phyloP scores from a whole-genome alignment of 441 rosid species.

The Theobroma grandiflorum region DNA sequence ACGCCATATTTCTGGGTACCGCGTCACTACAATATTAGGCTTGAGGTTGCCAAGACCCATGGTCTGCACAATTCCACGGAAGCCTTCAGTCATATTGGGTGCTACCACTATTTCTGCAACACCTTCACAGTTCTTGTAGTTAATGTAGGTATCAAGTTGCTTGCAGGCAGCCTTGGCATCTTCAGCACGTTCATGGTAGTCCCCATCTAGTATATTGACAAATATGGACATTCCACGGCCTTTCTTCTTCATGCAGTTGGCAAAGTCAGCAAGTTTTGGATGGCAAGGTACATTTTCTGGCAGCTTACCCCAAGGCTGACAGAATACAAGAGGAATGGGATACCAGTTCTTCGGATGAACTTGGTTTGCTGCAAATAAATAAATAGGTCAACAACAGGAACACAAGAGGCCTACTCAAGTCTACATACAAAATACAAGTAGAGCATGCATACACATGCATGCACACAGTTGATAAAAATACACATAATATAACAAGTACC shows the following conservation, averaged over 20 bases:
- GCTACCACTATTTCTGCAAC: slow-evolving; percentile 99
- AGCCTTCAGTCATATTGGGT: slow-evolving; percentile 97
- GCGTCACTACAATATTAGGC: slow-evolving; percentile 97
- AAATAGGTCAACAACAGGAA: slow-evolving; percentile 13
- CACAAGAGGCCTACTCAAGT: background rate
- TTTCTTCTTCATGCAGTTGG: slow-evolving; percentile 99
- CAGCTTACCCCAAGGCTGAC: slow-evolving; percentile 99
- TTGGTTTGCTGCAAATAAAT: slow-evolving; percentile 79
- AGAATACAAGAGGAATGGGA: slow-evolving; percentile 95
- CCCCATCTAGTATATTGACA: slow-evolving; percentile 88
- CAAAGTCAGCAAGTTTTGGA: slow-evolving; percentile 98
- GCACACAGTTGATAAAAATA: background rate
- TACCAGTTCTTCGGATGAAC: slow-evolving; percentile 99
- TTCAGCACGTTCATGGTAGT: slow-evolving; percentile 95
- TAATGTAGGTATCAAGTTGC: slow-evolving; percentile 86
- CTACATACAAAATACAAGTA: slow-evolving; percentile 14
- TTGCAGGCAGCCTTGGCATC: slow-evolving; percentile 92
- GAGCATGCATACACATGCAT: slow-evolving; percentile 12
- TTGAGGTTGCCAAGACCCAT: slow-evolving; percentile 99
- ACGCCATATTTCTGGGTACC: slow-evolving; percentile 99
- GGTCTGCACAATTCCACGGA: slow-evolving; percentile 96
- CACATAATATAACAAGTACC: slow-evolving; percentile 55
- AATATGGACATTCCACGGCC: slow-evolving; percentile 99
- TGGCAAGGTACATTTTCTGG: slow-evolving; percentile 99
- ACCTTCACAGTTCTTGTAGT: slow-evolving; percentile 95